A percentile compares a stretch with the other conserved stretches of the same genome.
Evolutionary conservation across 495 filamentous ascomycete genomes (phyloP).

Genomic region (Daldinia grandis): DNA sequence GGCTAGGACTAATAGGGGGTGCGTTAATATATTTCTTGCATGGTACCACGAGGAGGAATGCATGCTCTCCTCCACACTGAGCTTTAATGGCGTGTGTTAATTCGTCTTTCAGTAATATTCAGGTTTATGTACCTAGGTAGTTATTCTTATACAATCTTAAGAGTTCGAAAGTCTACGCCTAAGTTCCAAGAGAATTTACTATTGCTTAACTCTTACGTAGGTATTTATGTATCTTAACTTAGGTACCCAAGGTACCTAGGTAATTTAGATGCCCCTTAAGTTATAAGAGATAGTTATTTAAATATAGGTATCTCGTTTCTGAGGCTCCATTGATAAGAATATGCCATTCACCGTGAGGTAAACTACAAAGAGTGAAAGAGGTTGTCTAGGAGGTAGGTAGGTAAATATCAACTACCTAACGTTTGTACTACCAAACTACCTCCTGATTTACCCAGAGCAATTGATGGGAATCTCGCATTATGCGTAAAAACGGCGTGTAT

Average conservation of each 20-base stretch:
- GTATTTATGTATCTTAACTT: background rate
- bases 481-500: background rate
- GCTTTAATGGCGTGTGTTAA: constrained; percentile 6
- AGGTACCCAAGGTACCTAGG: background rate
- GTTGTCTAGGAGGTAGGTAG: too few species aligned
- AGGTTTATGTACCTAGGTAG: background rate
- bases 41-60: constrained; percentile 17
- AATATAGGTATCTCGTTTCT: too few species aligned
- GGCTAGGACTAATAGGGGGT: constrained; percentile 8
- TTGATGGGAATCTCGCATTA: background rate
- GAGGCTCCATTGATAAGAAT: background rate
- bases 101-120: background rate
- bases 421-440: background rate
- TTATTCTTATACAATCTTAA: background rate
- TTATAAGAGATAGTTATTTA: background rate
- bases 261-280: background rate
- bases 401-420: background rate
- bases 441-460: background rate
- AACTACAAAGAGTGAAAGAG: background rate
- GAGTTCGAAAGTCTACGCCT: background rate
- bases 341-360: background rate
- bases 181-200: background rate
- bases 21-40: constrained; percentile 8
- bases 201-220: background rate
- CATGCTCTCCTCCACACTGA: constrained; percentile 1